Evolutionary conservation across 164 flowering plant species (phyloP), one percentile per base, ranked within the genome.

Genomic region (Umbellularia californica): DNA sequence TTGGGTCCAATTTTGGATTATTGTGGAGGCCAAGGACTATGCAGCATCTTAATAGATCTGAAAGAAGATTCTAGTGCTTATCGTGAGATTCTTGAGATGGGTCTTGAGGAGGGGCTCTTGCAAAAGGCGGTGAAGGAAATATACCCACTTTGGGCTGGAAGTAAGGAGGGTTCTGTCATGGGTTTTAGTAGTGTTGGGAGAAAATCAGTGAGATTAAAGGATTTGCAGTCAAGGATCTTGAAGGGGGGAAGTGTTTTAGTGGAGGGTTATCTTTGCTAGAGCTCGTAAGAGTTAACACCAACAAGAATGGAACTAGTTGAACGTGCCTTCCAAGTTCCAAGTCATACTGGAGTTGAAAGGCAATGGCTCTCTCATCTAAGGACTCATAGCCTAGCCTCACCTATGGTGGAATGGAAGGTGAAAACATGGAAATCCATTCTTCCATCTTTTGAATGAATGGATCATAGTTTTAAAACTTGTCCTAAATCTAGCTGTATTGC

Each of bases 101-200:
- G 85, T 55, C 73, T 89, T 65, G 86, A 88, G 75, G 75, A 81
- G 13, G 83, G 87, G 68, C 70, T 88, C 77, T 70, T 93, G 73
- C 95, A 91, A 65, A 92, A 92, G 70, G 77, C 91, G 47, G 81
- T 92, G 66, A 80, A 86, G 75, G 98, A 92, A 80, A 77, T 93
- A 4, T 78, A 87, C 77, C 94, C 97, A 19, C 11, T 78, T 70
- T 90, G 91, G 91, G 83, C 64, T 77, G 82, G 60, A 74, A 70
- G 71, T 65, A 70, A 64, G 17, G 80, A 75, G 41, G 65, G 47
- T 23, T 50, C 19, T 4, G 65, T 68, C 19, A 58, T 71, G 35
- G 69, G 70, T 25, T 58, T 76, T 13, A 76, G 73, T 69, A 70
- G 60, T 69, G 14, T 81, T 19, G 78, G 30, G 58, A 70, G 58